Base-by-base conservation (phyloP, 805 yeast genomes). In the Starmerella etchellsii region DNA sequence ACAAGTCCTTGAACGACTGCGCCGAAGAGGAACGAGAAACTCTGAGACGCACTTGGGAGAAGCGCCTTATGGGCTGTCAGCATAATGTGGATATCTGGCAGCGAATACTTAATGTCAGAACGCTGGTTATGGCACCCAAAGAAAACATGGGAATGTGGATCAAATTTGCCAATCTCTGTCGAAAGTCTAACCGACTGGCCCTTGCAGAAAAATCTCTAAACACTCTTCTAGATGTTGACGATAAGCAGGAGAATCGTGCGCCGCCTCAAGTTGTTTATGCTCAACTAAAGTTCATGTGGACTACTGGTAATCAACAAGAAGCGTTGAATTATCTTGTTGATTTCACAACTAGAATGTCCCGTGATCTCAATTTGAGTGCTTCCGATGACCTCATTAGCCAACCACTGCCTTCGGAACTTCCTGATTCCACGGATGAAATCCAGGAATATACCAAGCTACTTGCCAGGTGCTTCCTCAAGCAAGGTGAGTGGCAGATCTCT, bases 11-110 rank as follows among this genome's bases (percentile, higher is more conserved):
- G 26, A 91, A 94, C 1, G 85, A 78, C 46, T 78, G 78, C 2
- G 81, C 94, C 0, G 93, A 80, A 35, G 80, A 78, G 52, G 54
- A 50, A 9, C 73, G 91, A 49, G 71, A 68, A 7, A 74, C 76
- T 14, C 78, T 91, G 71, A 70, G 94, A 51, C 76, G 78, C 51
- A 88, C 97, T 0, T 93, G 98, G 98, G 84, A 82, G 55, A 81
- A 82, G 38, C 72, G 99, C 53, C 65, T 91, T 37, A 64, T 83
- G 45, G 97, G 97, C 1, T 85, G 96, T 56, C 98, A 91, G 62
- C 71, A 91, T 52, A 91, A 91, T 62, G 97, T 91, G 38, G 99
- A 91, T 62, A 85, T 87, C n/a, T 91, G 99, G 98, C 96, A 88
- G 59, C 69, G 96, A 55, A 78, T 91, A 75, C 69, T 91, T 45